Evolutionary conservation across 441 rosid species (phyloP).

Genomic region (Capsella rubella): DNA sequence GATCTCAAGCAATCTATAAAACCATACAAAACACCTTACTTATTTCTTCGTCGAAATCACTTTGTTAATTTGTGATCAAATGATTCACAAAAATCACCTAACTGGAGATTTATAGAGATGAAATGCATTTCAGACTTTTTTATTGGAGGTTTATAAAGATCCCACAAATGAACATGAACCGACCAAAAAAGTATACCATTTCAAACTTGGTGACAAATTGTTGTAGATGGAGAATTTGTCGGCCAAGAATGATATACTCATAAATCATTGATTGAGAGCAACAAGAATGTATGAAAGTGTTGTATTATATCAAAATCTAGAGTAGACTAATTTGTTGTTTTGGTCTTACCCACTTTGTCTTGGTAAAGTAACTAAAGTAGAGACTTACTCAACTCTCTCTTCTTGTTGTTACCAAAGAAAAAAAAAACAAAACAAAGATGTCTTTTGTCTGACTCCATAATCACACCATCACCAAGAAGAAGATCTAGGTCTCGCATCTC

Average conservation of each 20-base stretch:
- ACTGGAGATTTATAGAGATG: background rate
- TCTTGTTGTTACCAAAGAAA: background rate
- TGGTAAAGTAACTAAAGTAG: slow-evolving; percentile 7
- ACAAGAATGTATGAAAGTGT: background rate
- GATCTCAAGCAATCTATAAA: background rate
- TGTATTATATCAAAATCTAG: background rate
- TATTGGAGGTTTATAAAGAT: background rate
- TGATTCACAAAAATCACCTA: background rate
- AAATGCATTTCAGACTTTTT: background rate
- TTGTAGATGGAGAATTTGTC: background rate
- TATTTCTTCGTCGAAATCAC: background rate
- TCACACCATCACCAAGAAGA: slow-evolving; percentile 39
- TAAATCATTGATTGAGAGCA: background rate
- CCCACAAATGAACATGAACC: background rate
- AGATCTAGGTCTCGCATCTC: slow-evolving; percentile 46
- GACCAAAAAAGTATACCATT: background rate
- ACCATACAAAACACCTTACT: background rate
- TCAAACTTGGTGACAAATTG: background rate
- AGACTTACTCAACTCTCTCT: slow-evolving; percentile 20
- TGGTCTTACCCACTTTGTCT: background rate
- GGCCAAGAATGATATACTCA: background rate
- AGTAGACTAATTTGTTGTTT: background rate
- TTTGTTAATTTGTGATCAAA: background rate
- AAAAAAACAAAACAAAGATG: slow-evolving; percentile 22
- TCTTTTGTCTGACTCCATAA: slow-evolving; percentile 45